Evolutionary conservation across 2,329 filamentous ascomycete species (phyloP).

Genomic region (Talaromyces amestolkiae): DNA sequence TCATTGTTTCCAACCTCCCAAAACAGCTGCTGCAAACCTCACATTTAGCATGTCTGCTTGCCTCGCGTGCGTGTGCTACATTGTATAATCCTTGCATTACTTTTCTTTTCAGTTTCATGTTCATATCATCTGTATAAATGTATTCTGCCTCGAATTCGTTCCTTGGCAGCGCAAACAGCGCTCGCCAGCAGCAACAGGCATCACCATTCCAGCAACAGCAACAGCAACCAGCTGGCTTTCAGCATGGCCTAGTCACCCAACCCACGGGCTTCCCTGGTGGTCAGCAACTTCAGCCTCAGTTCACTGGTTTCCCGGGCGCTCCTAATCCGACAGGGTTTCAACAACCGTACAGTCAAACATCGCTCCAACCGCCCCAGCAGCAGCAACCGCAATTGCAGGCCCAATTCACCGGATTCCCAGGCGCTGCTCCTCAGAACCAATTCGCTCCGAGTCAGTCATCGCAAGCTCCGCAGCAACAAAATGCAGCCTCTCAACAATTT

Average conservation of each 20-base stretch:
- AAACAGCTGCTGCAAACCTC: background rate
- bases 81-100: background rate
- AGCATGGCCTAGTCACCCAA: conserved; percentile 55
- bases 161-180: conserved; percentile 73
- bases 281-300: conserved; percentile 60
- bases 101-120: conserved; percentile 13
- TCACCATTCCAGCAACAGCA: conserved; percentile 45
- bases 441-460: conserved; percentile 25
- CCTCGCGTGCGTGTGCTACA: conserved; percentile 1
- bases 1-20: conserved; percentile 5
- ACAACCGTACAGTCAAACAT: conserved; percentile 33
- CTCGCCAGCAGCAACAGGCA: conserved; percentile 59
- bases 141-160: conserved; percentile 87
- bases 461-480: conserved; percentile 7
- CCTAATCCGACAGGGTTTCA: conserved; percentile 43
- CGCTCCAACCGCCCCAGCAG: conserved; percentile 34
- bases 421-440: conserved; percentile 29
- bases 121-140: conserved; percentile 55
- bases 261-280: conserved; percentile 54
- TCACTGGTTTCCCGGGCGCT: conserved; percentile 61
- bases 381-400: conserved; percentile 53
- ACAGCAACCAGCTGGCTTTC: conserved; percentile 40
- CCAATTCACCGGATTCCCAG: conserved; percentile 59
- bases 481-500: conserved; percentile 34
- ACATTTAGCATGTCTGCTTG: conserved; percentile 13